phyloP scores from a whole-genome alignment of 495 filamentous ascomycete genomes.

The Penicillium argentinense region DNA sequence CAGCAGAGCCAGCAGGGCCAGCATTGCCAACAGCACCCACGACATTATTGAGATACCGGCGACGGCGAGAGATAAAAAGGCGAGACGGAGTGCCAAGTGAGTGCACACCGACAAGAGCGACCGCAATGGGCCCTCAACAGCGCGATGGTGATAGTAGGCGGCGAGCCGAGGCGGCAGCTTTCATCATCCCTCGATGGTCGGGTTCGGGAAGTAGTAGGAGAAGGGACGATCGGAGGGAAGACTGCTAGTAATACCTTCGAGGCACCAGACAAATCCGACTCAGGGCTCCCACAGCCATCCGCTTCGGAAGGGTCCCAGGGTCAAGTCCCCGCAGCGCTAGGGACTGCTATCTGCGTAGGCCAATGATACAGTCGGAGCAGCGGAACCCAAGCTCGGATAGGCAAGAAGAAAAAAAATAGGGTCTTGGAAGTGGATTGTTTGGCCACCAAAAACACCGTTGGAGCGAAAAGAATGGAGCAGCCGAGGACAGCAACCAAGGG shows the following conservation, averaged over 20 bases:
- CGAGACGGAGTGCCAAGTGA: not conserved
- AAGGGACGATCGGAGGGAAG: conserved; percentile 4
- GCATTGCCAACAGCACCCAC: conserved; percentile 20
- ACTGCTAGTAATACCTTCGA: conserved; percentile 1
- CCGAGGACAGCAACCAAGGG: not conserved
- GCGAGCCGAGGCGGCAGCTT: conserved; percentile 16
- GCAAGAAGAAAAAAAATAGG: conserved; percentile 11
- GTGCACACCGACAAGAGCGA: conserved; percentile 16
- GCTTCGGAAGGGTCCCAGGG: conserved; percentile 6
- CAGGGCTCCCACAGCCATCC: conserved; percentile 4
- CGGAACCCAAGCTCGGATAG: conserved; percentile 6
- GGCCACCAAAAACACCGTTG: not conserved
- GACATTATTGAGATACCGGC: conserved; percentile 12
- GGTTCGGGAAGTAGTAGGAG: not conserved
- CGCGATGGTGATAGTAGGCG: conserved; percentile 15
- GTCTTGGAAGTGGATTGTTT: conserved; percentile 6
- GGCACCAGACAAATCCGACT: not conserved
- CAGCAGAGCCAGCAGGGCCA: conserved; percentile 18
- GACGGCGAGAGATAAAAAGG: too few species aligned
- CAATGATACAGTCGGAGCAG: conserved; percentile 3
- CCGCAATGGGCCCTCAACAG: conserved; percentile 24
- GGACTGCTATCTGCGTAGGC: conserved; percentile 8
- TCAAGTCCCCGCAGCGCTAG: conserved; percentile 28
- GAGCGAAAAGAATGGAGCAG: not conserved
- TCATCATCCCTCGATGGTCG: conserved; percentile 19